A percentile compares a stretch with the other conserved stretches of the same genome.
phyloP scores from a whole-genome alignment of 441 rosid genomes.

The Aquilaria agallochum region DNA sequence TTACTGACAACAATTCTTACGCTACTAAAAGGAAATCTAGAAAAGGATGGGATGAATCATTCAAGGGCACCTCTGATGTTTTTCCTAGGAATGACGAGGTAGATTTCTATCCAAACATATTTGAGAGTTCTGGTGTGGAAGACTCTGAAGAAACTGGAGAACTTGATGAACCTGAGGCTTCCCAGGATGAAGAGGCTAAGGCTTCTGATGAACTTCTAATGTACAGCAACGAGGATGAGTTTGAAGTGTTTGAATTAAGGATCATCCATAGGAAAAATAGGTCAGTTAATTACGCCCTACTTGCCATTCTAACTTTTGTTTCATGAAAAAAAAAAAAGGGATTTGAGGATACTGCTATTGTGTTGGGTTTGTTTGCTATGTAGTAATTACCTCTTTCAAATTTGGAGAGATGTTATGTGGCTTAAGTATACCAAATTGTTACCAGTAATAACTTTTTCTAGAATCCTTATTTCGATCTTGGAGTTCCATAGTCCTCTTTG shows the following conservation, averaged over 20 bases:
- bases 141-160: slow-evolving; percentile 32
- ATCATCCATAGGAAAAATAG: slow-evolving; percentile 92
- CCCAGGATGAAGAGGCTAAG: slow-evolving; percentile 33
- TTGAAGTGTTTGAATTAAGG: slow-evolving; percentile 75
- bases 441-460: too few relatives aligned
- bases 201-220: slow-evolving; percentile 46
- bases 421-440: too few relatives aligned
- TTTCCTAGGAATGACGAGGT: slow-evolving; percentile 7
- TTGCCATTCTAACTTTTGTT: too few relatives aligned
- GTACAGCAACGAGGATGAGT: slow-evolving; percentile 56
- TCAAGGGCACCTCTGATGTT: slow-evolving; percentile 20
- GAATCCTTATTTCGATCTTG: too few relatives aligned
- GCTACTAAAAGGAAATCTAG: slow-evolving; percentile 9
- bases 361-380: too few relatives aligned
- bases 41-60: slow-evolving; percentile 26
- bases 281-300: slow-evolving; percentile 21
- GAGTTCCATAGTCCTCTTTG: slow-evolving; percentile 4
- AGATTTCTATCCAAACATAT: slow-evolving; percentile 17
- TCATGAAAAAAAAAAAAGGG: too few relatives aligned
- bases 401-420: too few relatives aligned
- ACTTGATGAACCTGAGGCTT: slow-evolving; percentile 28
- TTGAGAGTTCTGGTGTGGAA: slow-evolving; percentile 16
- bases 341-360: too few relatives aligned
- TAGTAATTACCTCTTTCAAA: too few relatives aligned
- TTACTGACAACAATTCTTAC: slow-evolving; percentile 14